These are phyloP conservation scores for Microsporum canis DNA, from an alignment of 2,329 filamentous ascomycete species.

Conservation along the genomic window DNA sequence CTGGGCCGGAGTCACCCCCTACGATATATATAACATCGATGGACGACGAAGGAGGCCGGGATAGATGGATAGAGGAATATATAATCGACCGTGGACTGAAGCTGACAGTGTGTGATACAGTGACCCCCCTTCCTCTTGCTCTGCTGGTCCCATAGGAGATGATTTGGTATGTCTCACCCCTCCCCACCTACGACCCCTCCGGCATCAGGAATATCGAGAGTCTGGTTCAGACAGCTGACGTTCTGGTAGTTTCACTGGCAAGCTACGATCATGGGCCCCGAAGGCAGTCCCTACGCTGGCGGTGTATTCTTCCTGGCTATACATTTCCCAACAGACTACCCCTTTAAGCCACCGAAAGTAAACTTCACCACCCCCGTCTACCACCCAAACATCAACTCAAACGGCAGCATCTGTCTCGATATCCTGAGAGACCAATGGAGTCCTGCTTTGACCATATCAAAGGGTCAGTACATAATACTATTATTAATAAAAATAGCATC, in stretches of 20 bases:
- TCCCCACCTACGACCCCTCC: not conserved
- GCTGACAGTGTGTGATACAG: constrained; percentile 37
- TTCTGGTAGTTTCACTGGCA: constrained; percentile 89
- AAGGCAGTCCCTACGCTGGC: constrained; percentile 94
- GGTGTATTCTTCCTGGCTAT: constrained; percentile 99
- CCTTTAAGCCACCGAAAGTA: constrained; percentile 99
- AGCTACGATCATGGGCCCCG: constrained; percentile 99
- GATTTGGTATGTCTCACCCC: constrained; percentile 65
- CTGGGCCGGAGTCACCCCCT: too few relatives aligned
- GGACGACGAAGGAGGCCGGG: not conserved
- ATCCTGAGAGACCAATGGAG: constrained; percentile 99
- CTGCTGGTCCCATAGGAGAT: constrained; percentile 90
- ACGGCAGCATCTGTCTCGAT: constrained; percentile 96
- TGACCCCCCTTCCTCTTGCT: constrained; percentile 97
- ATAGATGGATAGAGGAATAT: not conserved
- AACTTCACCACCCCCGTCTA: constrained; percentile 99
- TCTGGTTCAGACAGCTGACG: not conserved
- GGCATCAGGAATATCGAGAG: not conserved
- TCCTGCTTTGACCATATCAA: constrained; percentile 93
- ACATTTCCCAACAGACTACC: constrained; percentile 99
- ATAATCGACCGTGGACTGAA: not conserved
- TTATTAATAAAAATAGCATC: too few relatives aligned
- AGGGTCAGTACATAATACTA: constrained; percentile 51
- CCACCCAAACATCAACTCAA: constrained; percentile 99
- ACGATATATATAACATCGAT: too few relatives aligned